A percentile compares a stretch with the other conserved stretches of the same genome.
Evolutionary conservation across 805 yeast genomes (phyloP).

Genomic region (Metschnikowia cerradonensis): DNA sequence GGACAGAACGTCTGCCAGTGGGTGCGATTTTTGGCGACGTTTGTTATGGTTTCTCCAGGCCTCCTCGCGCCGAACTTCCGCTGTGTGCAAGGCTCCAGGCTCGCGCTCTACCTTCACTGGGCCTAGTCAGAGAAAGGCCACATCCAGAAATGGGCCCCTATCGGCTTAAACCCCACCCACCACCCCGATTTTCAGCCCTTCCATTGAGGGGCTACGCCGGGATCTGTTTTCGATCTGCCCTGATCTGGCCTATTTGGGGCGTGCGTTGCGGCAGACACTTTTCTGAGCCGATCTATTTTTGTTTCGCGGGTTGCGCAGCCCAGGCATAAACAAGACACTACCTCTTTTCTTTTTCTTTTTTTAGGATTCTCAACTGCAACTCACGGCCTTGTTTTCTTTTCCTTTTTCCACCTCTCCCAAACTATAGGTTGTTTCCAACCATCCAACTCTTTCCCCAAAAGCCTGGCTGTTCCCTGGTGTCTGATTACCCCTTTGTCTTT

Average conservation of each 20-base stretch:
- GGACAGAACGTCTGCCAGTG: constrained; percentile 1
- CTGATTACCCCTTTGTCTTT: background rate
- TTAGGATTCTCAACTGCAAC: background rate
- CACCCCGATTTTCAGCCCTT: background rate
- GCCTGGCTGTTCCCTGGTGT: background rate
- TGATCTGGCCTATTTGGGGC: background rate
- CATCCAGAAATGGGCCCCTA: too few relatives aligned
- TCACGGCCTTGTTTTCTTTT: background rate
- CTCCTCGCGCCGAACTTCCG: background rate
- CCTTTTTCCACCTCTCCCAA: background rate
- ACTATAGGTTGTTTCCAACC: background rate
- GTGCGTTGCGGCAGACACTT: background rate
- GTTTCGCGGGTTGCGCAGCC: constrained; percentile 3
- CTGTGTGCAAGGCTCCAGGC: background rate
- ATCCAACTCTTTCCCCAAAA: background rate
- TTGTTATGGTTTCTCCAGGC: constrained; percentile 4
- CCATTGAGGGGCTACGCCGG: background rate
- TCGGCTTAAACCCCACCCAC: too few relatives aligned
- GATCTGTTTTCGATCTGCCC: background rate
- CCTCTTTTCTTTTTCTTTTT: constrained; percentile 3
- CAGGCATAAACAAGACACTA: constrained; percentile 2
- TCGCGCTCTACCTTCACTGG: background rate
- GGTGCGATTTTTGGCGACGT: constrained; percentile 4
- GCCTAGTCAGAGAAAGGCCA: too few relatives aligned
- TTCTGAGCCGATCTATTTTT: constrained; percentile 1